Base-by-base conservation (phyloP, 2,329 filamentous ascomycete genomes). In the Nectriaceae sp. region DNA sequence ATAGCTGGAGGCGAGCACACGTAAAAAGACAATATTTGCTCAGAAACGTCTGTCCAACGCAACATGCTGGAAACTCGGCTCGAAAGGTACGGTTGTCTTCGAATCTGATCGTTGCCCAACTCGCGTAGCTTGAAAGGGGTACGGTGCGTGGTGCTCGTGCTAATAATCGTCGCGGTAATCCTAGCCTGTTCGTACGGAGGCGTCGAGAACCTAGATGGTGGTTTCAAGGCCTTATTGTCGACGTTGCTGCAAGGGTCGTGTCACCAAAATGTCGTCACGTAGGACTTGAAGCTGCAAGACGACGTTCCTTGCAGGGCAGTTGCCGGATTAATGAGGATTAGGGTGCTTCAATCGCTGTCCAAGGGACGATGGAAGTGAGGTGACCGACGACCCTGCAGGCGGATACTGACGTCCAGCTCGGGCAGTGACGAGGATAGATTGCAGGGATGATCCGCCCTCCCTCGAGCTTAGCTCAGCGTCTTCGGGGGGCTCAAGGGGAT, bases 31-130 rank as follows among this genome's bases (percentile, higher is more conserved):
- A 33, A 37, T 55, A 36, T 57, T 42, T 61, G 39, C 47, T 62
- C 22, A 47, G 43, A 40, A 35, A 40, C 48, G 33, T 36, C 44
- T 44, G 11, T 31, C 52, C 47, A 42, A 26, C 26, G 42, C 41
- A 59, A 52, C 60, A 63, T 62, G 60, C 60, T 62, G 54, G 47
- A 45, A 51, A 43, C 19, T 38, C 41, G 33, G 5, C n/a, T 19
- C 8, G 33, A 36, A 16, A 40, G 40, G 44, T 35, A 22, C 41
- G 43, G 44, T 44, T 42, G 22, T 40, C 36, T 20, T 31, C 18
- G 40, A 41, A 47, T 35, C 36, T 24, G 49, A 29, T 39, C 31
- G 44, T 21, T n/a, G n/a, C n/a, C n/a, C n/a, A n/a, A n/a, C n/a
- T n/a, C n/a, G n/a, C n/a, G n/a, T n/a, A n/a, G n/a, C n/a, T n/a